These are phyloP conservation scores for Pyricularia sp. DNA, from an alignment of 2,329 filamentous ascomycete genomes.

Conservation along the genomic window DNA sequence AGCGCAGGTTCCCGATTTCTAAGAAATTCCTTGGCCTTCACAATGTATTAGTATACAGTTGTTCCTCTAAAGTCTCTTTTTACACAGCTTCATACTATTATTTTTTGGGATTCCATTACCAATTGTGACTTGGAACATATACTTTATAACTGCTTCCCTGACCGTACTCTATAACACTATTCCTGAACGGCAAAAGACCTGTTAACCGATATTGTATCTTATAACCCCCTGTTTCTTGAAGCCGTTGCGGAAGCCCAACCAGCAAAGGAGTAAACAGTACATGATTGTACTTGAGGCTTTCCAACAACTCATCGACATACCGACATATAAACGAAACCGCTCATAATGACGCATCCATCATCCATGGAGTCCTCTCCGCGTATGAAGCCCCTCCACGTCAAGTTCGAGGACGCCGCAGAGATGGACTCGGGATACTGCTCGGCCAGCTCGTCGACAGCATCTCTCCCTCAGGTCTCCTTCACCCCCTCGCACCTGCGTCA, in stretches of 20 bases:
- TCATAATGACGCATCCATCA: slow-evolving; percentile 7
- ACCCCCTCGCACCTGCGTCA: slow-evolving; percentile 81
- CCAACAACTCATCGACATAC: not conserved
- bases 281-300: not conserved
- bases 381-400: slow-evolving; percentile 23
- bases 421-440: slow-evolving; percentile 82
- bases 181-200: not conserved
- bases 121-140: not conserved
- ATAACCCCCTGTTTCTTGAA: not conserved
- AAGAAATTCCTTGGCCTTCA: not conserved
- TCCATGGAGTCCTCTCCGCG: slow-evolving; percentile 21
- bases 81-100: not conserved
- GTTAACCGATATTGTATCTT: not conserved
- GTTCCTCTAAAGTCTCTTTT: not conserved
- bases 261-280: not conserved
- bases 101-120: not conserved
- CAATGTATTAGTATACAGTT: not conserved
- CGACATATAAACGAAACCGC: not conserved
- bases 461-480: slow-evolving; percentile 72
- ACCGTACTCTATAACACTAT: not conserved
- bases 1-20: not conserved
- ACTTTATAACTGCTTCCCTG: not conserved
- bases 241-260: not conserved
- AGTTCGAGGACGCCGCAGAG: slow-evolving; percentile 29
- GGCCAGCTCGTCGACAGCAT: slow-evolving; percentile 46